Conservation (phyloP, 1,284 basidiomycete species). For the Cutaneotrichosporon cyanovorans region DNA sequence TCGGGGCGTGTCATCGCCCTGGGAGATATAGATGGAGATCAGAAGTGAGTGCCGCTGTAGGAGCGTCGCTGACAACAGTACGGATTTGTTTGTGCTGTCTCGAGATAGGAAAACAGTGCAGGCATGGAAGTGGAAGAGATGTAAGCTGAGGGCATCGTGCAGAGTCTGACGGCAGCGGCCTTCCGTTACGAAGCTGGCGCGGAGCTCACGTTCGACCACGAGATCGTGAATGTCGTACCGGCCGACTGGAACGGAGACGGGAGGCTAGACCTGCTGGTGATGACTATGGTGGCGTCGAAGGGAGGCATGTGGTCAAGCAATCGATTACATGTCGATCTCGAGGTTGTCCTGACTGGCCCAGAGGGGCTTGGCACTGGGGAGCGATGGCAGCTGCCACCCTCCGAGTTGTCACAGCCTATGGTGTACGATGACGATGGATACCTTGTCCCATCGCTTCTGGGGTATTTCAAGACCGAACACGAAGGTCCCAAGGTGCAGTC, state of each 20-base stretch:
- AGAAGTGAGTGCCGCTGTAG: conserved; percentile 59
- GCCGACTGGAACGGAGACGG: conserved; percentile 91
- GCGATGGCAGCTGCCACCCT: conserved; percentile 23
- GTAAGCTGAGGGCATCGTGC: conserved; percentile 46
- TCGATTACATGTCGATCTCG: conserved; percentile 52
- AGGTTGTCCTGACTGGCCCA: conserved; percentile 56
- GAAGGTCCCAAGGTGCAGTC: conserved; percentile 8
- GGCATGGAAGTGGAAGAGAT: conserved; percentile 76
- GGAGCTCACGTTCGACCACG: conserved; percentile 50
- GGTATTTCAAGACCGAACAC: conserved; percentile 47
- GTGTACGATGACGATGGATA: conserved; percentile 78
- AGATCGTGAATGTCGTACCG: conserved; percentile 66
- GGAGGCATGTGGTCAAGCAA: conserved; percentile 46
- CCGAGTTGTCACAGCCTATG: conserved; percentile 59
- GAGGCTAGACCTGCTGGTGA: conserved; percentile 78
- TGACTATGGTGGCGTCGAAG: conserved; percentile 53
- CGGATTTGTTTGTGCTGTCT: conserved; percentile 72
- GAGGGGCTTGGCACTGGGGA: conserved; percentile 52
- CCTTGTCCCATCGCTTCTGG: conserved; percentile 81
- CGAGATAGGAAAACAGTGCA: conserved; percentile 64
- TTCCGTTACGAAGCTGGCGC: conserved; percentile 33
- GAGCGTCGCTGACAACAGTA: conserved; percentile 47
- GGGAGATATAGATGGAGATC: conserved; percentile 92
- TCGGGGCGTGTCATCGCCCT: conserved; percentile 70
- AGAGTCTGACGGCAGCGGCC: conserved; percentile 46